Percentiles rank a stretch among this genome's conserved stretches.
These are phyloP conservation scores for Puccinia horiana DNA, from an alignment of 1,284 basidiomycete genomes.

Conservation along the genomic window DNA sequence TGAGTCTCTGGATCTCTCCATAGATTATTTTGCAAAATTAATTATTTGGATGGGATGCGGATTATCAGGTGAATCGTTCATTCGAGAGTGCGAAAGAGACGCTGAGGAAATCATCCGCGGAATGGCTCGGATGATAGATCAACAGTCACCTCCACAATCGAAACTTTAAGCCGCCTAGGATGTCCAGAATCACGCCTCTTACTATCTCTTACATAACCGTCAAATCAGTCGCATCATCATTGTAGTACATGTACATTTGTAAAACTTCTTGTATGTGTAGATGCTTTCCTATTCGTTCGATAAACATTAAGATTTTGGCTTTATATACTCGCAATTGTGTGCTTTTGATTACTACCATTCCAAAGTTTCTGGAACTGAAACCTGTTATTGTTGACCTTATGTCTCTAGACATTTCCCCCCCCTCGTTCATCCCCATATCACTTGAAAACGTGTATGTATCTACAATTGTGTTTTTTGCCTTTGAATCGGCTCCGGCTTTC, in stretches of 20 bases:
- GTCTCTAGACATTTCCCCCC: neutral
- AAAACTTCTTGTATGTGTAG: neutral
- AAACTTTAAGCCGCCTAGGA: neutral
- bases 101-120: conserved; percentile 71
- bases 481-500: neutral
- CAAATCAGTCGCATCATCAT: neutral
- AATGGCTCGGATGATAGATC: conserved; percentile 57
- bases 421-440: neutral
- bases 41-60: conserved; percentile 62
- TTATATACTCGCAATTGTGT: neutral
- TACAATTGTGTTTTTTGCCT: neutral
- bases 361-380: neutral
- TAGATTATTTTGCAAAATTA: conserved; percentile 67
- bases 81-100: conserved; percentile 73
- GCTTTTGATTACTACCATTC: neutral
- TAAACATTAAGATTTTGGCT: neutral
- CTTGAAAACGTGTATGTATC: neutral
- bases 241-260: neutral
- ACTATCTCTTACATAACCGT: neutral
- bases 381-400: neutral
- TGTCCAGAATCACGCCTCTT: neutral
- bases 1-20: conserved; percentile 8
- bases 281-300: neutral
- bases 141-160: neutral
- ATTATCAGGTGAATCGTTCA: conserved; percentile 74